Evolutionary conservation across 1,284 basidiomycete species (phyloP), one percentile per base, ranked within the genome.

Genomic region (Malassezia japonica): DNA sequence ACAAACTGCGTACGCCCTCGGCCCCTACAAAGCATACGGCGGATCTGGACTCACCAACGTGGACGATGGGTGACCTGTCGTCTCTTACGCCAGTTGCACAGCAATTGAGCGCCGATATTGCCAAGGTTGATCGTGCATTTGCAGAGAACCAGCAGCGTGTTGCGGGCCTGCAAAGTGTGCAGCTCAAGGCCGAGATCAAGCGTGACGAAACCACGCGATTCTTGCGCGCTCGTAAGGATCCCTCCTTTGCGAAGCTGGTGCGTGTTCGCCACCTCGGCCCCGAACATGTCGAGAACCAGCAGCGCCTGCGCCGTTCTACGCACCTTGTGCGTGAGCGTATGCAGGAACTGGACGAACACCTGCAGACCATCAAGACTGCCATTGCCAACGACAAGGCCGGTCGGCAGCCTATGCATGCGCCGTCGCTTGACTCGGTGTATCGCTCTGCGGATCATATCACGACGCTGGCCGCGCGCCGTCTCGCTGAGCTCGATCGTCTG

Each of bases 201-300:
- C 56, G 62, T 2, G 67, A 70, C 25, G 69, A 72, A 39, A 56
- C 59, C 1, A 55, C 61, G 4, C 79, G 85, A 2, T 87, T 87
- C 71, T 78, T 82, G 44, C 81, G 80, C 57, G 86, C 86, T 0
- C 81, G 81, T 51, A 78, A 78, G 35, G 87, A 91, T 65, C 79
- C 80, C 1, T 83, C 84, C 36, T 87, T 87, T 70, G 80, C 83
- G 12, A 85, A 82, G 63, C 83, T 88, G 78, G 75, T 90, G 34
- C 85, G 82, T 67, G 76, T 82, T 1, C 78, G 86, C 45, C 82
- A 83, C n/a, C 77, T 91, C n/a, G 84, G 83, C 6, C 87, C 88
- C 0, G 88, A 91, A 64, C 83, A 87, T 64, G 76, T 82, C n/a
- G 87, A 90, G 70, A 83, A 82, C 3, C 88, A 88, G 67, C 80